A percentile compares a stretch with the other conserved stretches of the same genome.
phyloP scores from a whole-genome alignment of 495 filamentous ascomycete genomes.

The Aspergillus sclerotioniger region DNA sequence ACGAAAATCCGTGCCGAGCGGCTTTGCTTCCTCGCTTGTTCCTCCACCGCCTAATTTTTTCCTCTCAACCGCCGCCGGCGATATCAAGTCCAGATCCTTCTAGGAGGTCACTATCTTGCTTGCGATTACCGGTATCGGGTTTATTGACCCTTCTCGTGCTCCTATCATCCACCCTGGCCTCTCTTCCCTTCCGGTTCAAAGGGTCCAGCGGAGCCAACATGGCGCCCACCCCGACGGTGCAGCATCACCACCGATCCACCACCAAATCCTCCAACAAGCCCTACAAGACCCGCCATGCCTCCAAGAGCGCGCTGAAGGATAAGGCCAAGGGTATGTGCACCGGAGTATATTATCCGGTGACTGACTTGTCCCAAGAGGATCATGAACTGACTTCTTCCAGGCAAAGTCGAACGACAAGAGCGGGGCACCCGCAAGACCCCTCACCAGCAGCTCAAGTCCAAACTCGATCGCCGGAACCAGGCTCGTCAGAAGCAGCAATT shows the following conservation, averaged over 20 bases:
- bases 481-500: constrained; percentile 77
- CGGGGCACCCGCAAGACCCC: constrained; percentile 74
- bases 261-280: constrained; percentile 82
- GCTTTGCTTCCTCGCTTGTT: constrained; percentile 22
- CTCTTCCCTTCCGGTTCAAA: constrained; percentile 86
- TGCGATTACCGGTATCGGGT: not conserved
- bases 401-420: constrained; percentile 60
- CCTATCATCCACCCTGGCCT: constrained; percentile 37
- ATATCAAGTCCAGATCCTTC: not conserved
- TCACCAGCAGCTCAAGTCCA: constrained; percentile 96
- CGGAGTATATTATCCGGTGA: not conserved
- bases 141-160: not conserved
- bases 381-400: constrained; percentile 29
- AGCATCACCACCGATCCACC: constrained; percentile 91
- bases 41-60: constrained; percentile 25
- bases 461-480: constrained; percentile 90
- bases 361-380: not conserved
- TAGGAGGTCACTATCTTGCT: constrained; percentile 4
- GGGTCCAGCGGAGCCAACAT: constrained; percentile 63
- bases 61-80: constrained; percentile 12
- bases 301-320: constrained; percentile 81
- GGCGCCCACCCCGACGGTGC: constrained; percentile 51
- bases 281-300: constrained; percentile 88
- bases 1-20: constrained; percentile 32
- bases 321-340: constrained; percentile 66